Evolutionary conservation across 2,329 filamentous ascomycete genomes (phyloP).

Genomic region (Calonectria hawksworthii): DNA sequence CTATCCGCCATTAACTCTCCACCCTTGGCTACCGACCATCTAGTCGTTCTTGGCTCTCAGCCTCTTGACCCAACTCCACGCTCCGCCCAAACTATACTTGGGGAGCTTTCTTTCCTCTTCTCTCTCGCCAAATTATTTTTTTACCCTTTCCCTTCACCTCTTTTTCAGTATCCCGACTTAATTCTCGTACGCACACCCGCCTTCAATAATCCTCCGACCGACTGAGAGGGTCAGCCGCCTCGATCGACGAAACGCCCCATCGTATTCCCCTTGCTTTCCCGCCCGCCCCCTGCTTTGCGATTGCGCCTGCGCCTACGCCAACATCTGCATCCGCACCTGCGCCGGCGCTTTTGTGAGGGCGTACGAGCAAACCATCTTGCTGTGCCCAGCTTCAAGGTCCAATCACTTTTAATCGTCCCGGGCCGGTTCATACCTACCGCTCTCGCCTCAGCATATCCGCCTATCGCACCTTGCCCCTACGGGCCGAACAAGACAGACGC

Average conservation of each 20-base stretch:
- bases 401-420: conserved; percentile 10
- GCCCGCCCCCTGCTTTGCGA: conserved; percentile 9
- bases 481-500: background rate
- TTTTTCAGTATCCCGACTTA: background rate
- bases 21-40: conserved; percentile 20
- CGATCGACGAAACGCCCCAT: conserved; percentile 14
- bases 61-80: conserved; percentile 25
- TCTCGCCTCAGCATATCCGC: conserved; percentile 8
- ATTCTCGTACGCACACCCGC: background rate
- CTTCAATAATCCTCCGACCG: conserved; percentile 22
- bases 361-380: conserved; percentile 7
- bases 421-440: conserved; percentile 8
- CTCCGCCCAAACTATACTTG: background rate
- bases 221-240: conserved; percentile 19
- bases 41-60: conserved; percentile 20
- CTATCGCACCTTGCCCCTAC: conserved; percentile 22
- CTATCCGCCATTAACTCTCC: conserved; percentile 20
- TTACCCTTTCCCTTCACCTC: background rate
- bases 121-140: background rate
- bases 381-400: conserved; percentile 8
- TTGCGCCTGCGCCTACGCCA: conserved; percentile 2
- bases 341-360: conserved; percentile 3
- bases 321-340: background rate
- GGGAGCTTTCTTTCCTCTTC: conserved; percentile 4
- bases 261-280: conserved; percentile 10